Percentiles rank a stretch among this genome's conserved stretches.
Conservation (phyloP, 2,329 filamentous ascomycete genomes). For the Monosporascus sp. region DNA sequence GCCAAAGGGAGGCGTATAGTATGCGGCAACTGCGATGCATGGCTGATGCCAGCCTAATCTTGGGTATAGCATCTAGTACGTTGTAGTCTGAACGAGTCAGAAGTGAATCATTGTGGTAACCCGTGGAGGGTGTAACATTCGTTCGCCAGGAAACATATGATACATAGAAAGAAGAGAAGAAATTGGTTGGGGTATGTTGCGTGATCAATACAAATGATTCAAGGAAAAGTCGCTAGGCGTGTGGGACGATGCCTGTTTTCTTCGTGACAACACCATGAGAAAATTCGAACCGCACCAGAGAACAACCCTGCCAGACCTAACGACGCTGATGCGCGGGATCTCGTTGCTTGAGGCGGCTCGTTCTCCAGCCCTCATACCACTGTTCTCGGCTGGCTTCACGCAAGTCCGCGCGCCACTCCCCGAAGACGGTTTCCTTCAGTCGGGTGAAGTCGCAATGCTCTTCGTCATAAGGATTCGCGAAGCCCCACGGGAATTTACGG, state of each 20-base stretch:
- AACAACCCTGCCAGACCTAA: neutral
- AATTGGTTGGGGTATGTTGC: neutral
- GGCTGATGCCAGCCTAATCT: neutral
- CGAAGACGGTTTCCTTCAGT: constrained; percentile 87
- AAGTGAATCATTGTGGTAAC: neutral
- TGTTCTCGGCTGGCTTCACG: constrained; percentile 84
- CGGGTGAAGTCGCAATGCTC: constrained; percentile 91
- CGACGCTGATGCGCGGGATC: constrained; percentile 34
- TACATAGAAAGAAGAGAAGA: neutral
- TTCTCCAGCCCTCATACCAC: constrained; percentile 97
- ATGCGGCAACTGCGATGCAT: too few relatives aligned
- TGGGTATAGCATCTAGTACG: neutral
- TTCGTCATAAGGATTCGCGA: constrained; percentile 86
- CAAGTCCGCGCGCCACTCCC: constrained; percentile 86
- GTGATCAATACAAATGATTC: neutral
- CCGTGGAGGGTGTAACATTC: neutral
- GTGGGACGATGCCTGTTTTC: neutral
- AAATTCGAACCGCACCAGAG: neutral
- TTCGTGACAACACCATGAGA: neutral
- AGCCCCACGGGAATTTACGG: constrained; percentile 92
- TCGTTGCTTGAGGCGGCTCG: constrained; percentile 56
- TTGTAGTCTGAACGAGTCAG: neutral
- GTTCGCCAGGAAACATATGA: neutral
- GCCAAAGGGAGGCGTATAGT: too few relatives aligned
- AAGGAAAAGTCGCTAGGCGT: neutral